Evolutionary conservation across 208 protist species (phyloP).

Genomic region (Leishmania tarentolae): DNA sequence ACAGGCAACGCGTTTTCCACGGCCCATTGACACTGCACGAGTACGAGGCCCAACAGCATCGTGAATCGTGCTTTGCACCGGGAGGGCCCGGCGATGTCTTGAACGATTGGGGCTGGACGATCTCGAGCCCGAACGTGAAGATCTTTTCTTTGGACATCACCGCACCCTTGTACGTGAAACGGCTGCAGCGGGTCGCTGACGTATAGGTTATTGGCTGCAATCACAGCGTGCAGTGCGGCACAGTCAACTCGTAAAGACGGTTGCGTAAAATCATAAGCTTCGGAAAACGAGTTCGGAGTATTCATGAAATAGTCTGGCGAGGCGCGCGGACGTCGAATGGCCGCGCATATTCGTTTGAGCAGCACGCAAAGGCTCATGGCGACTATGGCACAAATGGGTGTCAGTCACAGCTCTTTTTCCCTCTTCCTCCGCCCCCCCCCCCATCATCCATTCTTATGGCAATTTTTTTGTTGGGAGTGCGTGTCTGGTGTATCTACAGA

Average conservation of each 20-base stretch:
- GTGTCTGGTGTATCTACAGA: neutral
- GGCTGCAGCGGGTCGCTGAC: constrained; percentile 46
- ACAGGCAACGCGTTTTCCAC: neutral
- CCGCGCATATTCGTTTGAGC: neutral
- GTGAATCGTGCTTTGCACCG: constrained; percentile 16
- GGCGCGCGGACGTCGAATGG: neutral
- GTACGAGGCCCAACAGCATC: constrained; percentile 26
- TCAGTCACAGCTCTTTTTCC: neutral
- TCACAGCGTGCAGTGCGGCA: constrained; percentile 6
- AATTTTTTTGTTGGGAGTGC: neutral
- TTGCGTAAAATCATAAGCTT: too few relatives aligned
- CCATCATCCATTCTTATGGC: neutral
- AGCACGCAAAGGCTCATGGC: neutral
- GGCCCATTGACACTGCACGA: constrained; percentile 23
- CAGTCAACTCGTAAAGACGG: neutral
- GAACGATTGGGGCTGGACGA: constrained; percentile 86
- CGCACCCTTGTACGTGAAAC: constrained; percentile 66
- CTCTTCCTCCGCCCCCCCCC: neutral
- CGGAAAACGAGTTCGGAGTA: neutral
- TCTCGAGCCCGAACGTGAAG: constrained; percentile 59
- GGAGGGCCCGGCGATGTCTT: constrained; percentile 34
- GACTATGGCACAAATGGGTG: neutral
- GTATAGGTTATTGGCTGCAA: constrained; percentile 21
- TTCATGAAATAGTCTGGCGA: neutral
- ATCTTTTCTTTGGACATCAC: constrained; percentile 73